A percentile compares a stretch with the other conserved stretches of the same genome.
These are phyloP conservation scores for Colletotrichum liaoningense DNA, from an alignment of 2,329 filamentous ascomycete species.

Conservation along the genomic window DNA sequence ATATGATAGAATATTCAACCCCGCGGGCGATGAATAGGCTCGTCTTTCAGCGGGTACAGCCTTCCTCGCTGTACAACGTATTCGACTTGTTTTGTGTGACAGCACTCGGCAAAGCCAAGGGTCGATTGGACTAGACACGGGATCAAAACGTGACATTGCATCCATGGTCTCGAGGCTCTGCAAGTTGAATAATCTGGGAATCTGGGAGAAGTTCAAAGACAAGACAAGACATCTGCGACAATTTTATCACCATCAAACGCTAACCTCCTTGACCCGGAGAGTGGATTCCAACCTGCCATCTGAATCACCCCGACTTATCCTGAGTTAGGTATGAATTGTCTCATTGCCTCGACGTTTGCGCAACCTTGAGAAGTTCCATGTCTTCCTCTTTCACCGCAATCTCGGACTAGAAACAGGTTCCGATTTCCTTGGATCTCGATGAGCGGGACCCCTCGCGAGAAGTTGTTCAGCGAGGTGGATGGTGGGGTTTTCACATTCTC, in stretches of 20 bases:
- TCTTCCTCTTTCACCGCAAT: neutral
- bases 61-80: neutral
- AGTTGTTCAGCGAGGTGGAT: neutral
- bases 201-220: neutral
- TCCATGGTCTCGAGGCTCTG: neutral
- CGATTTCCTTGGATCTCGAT: neutral
- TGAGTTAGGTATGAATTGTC: neutral
- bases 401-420: neutral
- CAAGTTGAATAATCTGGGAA: neutral
- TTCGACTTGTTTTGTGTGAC: neutral
- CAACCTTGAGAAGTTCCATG: neutral
- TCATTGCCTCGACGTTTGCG: neutral
- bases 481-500: constrained; percentile 8
- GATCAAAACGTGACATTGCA: neutral
- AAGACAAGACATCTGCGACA: neutral
- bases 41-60: neutral
- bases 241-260: neutral
- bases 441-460: neutral
- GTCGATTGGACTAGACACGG: neutral
- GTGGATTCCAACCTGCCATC: neutral
- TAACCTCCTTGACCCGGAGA: neutral
- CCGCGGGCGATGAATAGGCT: neutral
- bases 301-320: neutral
- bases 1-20: neutral
- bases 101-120: neutral